phyloP scores from a whole-genome alignment of 2,329 filamentous ascomycete species.

The Fusarium sp. region DNA sequence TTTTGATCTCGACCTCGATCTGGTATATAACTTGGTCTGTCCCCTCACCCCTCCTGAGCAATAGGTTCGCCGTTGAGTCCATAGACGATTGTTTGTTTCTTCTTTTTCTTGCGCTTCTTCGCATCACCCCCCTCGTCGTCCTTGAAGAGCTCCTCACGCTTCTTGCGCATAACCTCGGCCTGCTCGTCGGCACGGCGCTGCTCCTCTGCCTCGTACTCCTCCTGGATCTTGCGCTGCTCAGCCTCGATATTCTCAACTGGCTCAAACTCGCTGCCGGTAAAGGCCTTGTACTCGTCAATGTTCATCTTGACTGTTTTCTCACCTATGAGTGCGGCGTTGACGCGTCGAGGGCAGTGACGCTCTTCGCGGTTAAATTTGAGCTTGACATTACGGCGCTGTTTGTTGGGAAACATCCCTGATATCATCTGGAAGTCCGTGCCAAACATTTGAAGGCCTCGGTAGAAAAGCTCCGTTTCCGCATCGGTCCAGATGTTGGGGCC shows the following conservation, averaged over 20 bases:
- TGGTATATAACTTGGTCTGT: conserved; percentile 5
- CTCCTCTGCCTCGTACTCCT: conserved; percentile 56
- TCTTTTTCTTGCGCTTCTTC: conserved; percentile 50
- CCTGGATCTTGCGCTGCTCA: conserved; percentile 60
- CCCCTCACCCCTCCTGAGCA: conserved; percentile 33
- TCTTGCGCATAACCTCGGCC: conserved; percentile 58
- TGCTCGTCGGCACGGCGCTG: conserved; percentile 57
- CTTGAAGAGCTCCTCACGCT: conserved; percentile 60
- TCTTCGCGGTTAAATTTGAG: conserved; percentile 86
- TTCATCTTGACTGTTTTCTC: conserved; percentile 66
- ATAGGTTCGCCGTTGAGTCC: conserved; percentile 52
- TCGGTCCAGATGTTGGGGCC: conserved; percentile 74
- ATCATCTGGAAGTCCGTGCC: conserved; percentile 88
- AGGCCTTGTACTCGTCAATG: conserved; percentile 67
- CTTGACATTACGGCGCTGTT: conserved; percentile 78
- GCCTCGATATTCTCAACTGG: conserved; percentile 64
- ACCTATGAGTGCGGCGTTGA: conserved; percentile 71
- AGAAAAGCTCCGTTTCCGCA: conserved; percentile 79
- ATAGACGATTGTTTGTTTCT: conserved; percentile 48
- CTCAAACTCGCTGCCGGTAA: conserved; percentile 63
- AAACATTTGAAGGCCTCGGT: conserved; percentile 77
- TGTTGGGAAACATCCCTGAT: conserved; percentile 75
- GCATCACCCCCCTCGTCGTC: conserved; percentile 48
- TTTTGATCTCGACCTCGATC: conserved; percentile 12
- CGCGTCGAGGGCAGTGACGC: conserved; percentile 67